These are phyloP conservation scores for Tripterygium wilfordii DNA, from an alignment of 177 flowering plant genomes.

Conservation along the genomic window DNA sequence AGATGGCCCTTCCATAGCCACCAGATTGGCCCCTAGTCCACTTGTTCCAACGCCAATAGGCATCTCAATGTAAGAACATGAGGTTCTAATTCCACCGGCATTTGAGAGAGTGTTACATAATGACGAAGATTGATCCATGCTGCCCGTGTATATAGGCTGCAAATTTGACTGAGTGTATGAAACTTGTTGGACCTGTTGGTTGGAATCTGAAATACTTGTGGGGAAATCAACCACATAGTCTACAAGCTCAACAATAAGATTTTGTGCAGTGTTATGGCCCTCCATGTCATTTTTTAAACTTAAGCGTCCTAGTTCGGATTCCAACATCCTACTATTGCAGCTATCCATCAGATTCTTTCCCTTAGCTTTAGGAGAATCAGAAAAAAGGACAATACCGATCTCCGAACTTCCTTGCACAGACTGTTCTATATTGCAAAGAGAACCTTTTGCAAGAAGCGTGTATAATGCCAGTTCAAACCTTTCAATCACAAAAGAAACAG, in stretches of 20 bases:
- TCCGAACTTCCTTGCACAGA: slow-evolving; percentile 49
- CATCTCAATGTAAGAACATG: slow-evolving; percentile 46
- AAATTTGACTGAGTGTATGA: slow-evolving; percentile 30
- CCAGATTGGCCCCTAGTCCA: slow-evolving; percentile 32
- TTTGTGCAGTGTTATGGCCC: slow-evolving; percentile 36
- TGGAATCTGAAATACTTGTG: slow-evolving; percentile 30
- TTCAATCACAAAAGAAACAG: slow-evolving; percentile 6
- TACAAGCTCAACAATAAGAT: slow-evolving; percentile 52
- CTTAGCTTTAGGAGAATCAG: slow-evolving; percentile 33
- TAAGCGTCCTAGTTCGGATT: slow-evolving; percentile 36
- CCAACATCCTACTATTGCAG: slow-evolving; percentile 25
- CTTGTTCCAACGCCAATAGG: slow-evolving; percentile 34
- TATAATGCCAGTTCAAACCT: slow-evolving; percentile 94
- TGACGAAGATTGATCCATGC: slow-evolving; percentile 35
- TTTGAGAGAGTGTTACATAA: slow-evolving; percentile 30
- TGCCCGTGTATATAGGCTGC: slow-evolving; percentile 33
- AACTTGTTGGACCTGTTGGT: slow-evolving; percentile 32
- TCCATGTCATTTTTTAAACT: slow-evolving; percentile 38
- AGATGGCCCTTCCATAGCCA: slow-evolving; percentile 78
- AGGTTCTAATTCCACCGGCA: slow-evolving; percentile 34
- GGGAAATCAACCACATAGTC: slow-evolving; percentile 51
- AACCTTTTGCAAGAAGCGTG: slow-evolving; percentile 67
- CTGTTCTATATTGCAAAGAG: slow-evolving; percentile 39
- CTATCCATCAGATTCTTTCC: slow-evolving; percentile 34
- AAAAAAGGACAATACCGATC: slow-evolving; percentile 19